Evolutionary conservation across 164 flowering plant species (phyloP).

Genomic region (Nymphaea thermarum): DNA sequence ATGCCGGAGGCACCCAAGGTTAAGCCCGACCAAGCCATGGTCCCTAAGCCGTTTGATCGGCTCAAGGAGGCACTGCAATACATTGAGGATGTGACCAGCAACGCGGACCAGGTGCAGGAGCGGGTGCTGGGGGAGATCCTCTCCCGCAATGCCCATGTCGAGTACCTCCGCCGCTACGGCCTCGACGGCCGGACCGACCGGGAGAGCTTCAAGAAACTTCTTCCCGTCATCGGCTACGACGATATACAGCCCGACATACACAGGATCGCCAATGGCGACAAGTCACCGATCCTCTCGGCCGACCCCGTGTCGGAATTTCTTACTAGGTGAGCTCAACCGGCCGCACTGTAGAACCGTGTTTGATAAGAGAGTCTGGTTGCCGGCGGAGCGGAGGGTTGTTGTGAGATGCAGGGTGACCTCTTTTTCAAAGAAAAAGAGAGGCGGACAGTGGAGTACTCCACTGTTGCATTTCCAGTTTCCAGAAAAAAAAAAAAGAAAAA

Average conservation of each 20-base stretch:
- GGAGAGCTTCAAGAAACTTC: conserved; percentile 55
- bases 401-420: too few species aligned
- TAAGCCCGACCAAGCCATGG: conserved; percentile 1
- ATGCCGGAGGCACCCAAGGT: conserved; percentile 79
- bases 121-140: conserved; percentile 64
- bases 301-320: conserved; percentile 80
- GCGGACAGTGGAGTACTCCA: too few species aligned
- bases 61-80: conserved; percentile 42
- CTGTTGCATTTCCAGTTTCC: too few species aligned
- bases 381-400: too few species aligned
- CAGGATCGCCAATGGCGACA: conserved; percentile 76
- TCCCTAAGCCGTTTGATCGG: background rate
- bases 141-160: conserved; percentile 52
- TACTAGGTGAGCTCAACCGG: conserved; percentile 40
- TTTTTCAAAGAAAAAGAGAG: too few species aligned
- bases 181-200: conserved; percentile 55
- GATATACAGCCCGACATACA: conserved; percentile 51
- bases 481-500: too few species aligned
- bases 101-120: conserved; percentile 53
- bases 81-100: conserved; percentile 67
- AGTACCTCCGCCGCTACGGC: conserved; percentile 51
- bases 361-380: too few species aligned
- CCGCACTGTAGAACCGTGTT: too few species aligned
- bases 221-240: conserved; percentile 74
- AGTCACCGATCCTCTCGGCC: conserved; percentile 56